phyloP scores from a whole-genome alignment of 805 yeast species.

The Pichia heedii region DNA sequence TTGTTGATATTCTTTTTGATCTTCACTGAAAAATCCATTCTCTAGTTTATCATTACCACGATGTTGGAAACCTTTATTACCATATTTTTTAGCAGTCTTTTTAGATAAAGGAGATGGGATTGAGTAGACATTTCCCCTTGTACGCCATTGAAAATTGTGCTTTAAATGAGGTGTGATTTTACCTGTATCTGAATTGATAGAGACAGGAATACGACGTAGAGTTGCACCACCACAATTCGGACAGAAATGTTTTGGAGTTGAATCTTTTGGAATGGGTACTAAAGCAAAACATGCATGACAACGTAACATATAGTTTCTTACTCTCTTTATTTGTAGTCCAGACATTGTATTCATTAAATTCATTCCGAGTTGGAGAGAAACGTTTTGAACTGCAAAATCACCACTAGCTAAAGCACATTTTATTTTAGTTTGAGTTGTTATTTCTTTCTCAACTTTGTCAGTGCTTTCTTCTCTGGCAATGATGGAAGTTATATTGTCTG shows the following conservation, averaged over 20 bases:
- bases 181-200: conserved; percentile 73
- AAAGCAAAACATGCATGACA: conserved; percentile 95
- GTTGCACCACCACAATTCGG: conserved; percentile 94
- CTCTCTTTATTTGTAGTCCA: conserved; percentile 76
- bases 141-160: conserved; percentile 88
- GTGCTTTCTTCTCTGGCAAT: conserved; percentile 55
- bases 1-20: conserved; percentile 86
- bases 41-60: conserved; percentile 45
- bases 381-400: conserved; percentile 97
- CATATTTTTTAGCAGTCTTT: conserved; percentile 58
- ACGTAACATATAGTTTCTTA: conserved; percentile 87
- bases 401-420: conserved; percentile 86
- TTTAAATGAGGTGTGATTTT: conserved; percentile 81
- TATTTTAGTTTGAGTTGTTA: conserved; percentile 23
- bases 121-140: conserved; percentile 74
- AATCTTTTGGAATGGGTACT: conserved; percentile 68
- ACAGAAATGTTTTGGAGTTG: conserved; percentile 80
- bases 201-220: conserved; percentile 79
- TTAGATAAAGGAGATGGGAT: conserved; percentile 84
- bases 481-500: conserved; percentile 68
- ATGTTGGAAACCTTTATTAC: conserved; percentile 76
- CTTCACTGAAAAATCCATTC: conserved; percentile 68
- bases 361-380: conserved; percentile 81
- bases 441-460: conserved; percentile 37
- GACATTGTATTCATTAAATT: conserved; percentile 76